These are phyloP conservation scores for Cercophora scortea DNA, from an alignment of 495 filamentous ascomycete genomes.

Conservation along the genomic window DNA sequence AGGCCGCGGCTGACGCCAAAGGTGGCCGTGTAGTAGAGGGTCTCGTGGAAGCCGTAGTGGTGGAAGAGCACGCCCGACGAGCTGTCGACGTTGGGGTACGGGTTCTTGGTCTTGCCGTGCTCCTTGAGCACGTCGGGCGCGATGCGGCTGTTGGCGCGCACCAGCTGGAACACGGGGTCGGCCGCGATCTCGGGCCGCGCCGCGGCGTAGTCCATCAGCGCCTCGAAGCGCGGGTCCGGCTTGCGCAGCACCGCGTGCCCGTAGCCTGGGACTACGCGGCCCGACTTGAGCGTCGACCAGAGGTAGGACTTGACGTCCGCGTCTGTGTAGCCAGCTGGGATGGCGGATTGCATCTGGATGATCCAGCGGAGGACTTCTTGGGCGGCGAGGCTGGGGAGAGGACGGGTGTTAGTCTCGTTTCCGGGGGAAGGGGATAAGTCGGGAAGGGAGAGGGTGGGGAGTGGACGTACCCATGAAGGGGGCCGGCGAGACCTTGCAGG, in stretches of 20 bases:
- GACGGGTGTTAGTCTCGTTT: conserved; percentile 4
- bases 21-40: conserved; percentile 94
- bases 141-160: conserved; percentile 69
- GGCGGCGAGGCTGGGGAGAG: conserved; percentile 59
- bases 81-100: conserved; percentile 91
- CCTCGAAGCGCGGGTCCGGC: conserved; percentile 92
- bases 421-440: background rate
- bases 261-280: conserved; percentile 92
- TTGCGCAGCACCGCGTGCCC: conserved; percentile 98
- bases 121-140: conserved; percentile 82
- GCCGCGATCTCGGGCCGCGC: conserved; percentile 73
- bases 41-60: conserved; percentile 94
- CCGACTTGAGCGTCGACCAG: conserved; percentile 87
- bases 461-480: conserved; percentile 66
- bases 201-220: conserved; percentile 89
- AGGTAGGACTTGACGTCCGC: conserved; percentile 78
- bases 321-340: conserved; percentile 71
- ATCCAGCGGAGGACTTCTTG: conserved; percentile 98
- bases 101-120: conserved; percentile 99
- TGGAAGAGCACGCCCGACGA: conserved; percentile 90
- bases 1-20: conserved; percentile 91
- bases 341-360: conserved; percentile 81
- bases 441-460: background rate
- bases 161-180: conserved; percentile 88
- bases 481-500: conserved; percentile 89